Evolutionary conservation across 2,329 filamentous ascomycete species (phyloP).

Genomic region (Lasiodiplodia gonubiensis): DNA sequence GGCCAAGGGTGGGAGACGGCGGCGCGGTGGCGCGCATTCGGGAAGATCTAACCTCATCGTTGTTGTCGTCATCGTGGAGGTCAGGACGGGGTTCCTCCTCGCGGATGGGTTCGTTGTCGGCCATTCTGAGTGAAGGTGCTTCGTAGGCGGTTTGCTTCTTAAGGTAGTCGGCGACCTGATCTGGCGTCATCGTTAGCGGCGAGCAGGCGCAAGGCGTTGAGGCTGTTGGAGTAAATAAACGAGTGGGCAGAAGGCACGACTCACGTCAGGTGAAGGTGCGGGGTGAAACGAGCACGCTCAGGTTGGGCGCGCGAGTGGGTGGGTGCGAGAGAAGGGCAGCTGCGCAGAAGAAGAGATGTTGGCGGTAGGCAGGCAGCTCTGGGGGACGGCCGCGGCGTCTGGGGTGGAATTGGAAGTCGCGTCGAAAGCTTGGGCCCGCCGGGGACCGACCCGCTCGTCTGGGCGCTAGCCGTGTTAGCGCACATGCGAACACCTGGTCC

Average conservation of each 20-base stretch:
- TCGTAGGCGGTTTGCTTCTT: not conserved
- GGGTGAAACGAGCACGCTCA: not conserved
- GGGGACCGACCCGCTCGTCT: constrained; percentile 21
- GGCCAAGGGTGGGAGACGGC: not conserved
- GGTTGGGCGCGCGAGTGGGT: not conserved
- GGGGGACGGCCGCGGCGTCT: not conserved
- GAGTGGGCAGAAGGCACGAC: not conserved
- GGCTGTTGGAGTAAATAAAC: not conserved
- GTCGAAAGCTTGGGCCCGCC: constrained; percentile 27
- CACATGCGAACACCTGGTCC: constrained; percentile 5
- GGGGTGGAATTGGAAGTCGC: constrained; percentile 17
- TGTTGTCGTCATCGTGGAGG: constrained; percentile 40
- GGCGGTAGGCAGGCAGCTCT: constrained; percentile 10
- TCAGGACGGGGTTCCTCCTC: constrained; percentile 36
- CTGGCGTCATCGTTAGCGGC: constrained; percentile 14
- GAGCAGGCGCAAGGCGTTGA: not conserved
- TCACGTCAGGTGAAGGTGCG: not conserved
- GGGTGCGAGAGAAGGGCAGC: not conserved
- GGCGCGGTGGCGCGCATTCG: not conserved
- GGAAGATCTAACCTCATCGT: constrained; percentile 41
- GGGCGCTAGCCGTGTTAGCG: constrained; percentile 12
- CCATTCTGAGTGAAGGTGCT: constrained; percentile 24
- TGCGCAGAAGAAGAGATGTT: not conserved
- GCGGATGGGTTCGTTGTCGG: constrained; percentile 29
- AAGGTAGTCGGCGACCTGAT: not conserved